Evolutionary conservation across 2,329 filamentous ascomycete genomes (phyloP).

Genomic region (Talaromyces sp.): DNA sequence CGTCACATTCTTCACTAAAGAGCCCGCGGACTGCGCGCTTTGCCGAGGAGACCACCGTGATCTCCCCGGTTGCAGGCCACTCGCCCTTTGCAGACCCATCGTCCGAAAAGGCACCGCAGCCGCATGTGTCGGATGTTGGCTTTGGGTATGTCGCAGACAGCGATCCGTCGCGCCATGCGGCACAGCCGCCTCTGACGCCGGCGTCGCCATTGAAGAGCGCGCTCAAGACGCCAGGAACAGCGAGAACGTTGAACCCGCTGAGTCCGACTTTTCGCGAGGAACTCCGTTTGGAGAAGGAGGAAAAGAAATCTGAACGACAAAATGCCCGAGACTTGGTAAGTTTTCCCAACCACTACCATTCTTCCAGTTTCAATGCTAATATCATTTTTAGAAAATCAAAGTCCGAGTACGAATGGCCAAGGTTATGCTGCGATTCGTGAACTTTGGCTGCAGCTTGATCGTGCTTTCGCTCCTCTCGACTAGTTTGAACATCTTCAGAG

Average conservation of each 20-base stretch:
- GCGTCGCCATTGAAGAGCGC: conserved; percentile 84
- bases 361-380: background rate
- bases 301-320: conserved; percentile 75
- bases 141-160: conserved; percentile 79
- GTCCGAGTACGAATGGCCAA: conserved; percentile 88
- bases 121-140: conserved; percentile 71
- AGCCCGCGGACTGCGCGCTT: conserved; percentile 59
- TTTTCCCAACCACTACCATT: conserved; percentile 16
- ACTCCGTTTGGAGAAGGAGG: conserved; percentile 77
- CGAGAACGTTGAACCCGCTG: conserved; percentile 70
- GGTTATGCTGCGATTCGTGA: conserved; percentile 88
- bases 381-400: conserved; percentile 71
- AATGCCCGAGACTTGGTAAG: conserved; percentile 84
- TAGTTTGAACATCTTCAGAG: conserved; percentile 89
- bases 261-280: conserved; percentile 92
- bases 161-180: conserved; percentile 45
- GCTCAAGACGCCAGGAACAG: conserved; percentile 79
- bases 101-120: conserved; percentile 47
- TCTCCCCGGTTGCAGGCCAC: conserved; percentile 51
- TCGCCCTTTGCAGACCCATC: conserved; percentile 51
- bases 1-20: conserved; percentile 35
- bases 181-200: conserved; percentile 56
- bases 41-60: conserved; percentile 60
- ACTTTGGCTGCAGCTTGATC: conserved; percentile 95
- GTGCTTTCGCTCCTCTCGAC: conserved; percentile 84